Base-by-base conservation (phyloP, 2,329 filamentous ascomycete genomes). In the Claviceps monticola region DNA sequence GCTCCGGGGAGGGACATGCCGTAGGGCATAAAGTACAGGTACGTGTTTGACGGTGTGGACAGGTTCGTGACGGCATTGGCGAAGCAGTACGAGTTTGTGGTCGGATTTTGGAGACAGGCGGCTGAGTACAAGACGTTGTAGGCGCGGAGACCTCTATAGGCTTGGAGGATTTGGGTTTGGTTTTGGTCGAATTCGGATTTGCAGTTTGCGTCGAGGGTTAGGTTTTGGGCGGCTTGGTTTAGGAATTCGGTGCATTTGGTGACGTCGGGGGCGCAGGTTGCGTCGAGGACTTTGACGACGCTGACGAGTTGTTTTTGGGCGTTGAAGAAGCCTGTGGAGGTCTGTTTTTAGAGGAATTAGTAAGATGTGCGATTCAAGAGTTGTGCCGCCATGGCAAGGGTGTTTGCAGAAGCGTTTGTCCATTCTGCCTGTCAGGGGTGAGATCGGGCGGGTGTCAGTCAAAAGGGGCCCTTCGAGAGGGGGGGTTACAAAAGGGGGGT, bases 21-120 rank as follows among this genome's bases (percentile, higher is more conserved):
- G 51, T 95, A 75, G 0, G 90, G 87, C 3, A 97, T 72, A 61
- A 85, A 91, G 70, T 96, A 98, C 38, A 93, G 76, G 62, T 90
- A 91, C 37, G 80, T 77, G 64, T 93, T 84, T 36, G 81, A 79
- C 0, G 85, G 74, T 8, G 79, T 83, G 21, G 79, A 78, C 5
- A 71, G 64, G 67, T 95, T 95, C 47, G 86, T 88, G 54, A 90
- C 81, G 48, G 91, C 88, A 59, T 87, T 84, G 57, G 86, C 86
- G 65, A 88, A 96, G 71, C 80, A 84, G 72, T 91, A 96, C 57
- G 81, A 77, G 49, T 74, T 74, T 1, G 81, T 82, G 0, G 72
- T 67, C 0, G 79, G 73, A 62, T 87, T 79, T 54, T 80, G 81
- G 19, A 95, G 75, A 64, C 93, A 98, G 6, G 84, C 84, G 3